A percentile compares a stretch with the other conserved stretches of the same genome.
These are phyloP conservation scores for Aquilaria malaccensis DNA, from an alignment of 345 rosid species.

Conservation along the genomic window DNA sequence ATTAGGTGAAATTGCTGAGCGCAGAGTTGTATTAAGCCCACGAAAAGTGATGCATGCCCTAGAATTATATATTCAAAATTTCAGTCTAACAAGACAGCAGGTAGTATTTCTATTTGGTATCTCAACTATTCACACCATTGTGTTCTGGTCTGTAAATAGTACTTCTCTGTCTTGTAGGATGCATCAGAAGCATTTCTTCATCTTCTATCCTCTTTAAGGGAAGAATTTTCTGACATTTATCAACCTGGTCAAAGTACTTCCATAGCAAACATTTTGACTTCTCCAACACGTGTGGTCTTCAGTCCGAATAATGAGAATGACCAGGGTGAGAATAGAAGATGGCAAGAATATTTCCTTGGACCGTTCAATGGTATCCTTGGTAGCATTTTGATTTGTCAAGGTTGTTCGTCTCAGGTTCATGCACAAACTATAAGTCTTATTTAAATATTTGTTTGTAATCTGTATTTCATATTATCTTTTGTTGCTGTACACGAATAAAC, in stretches of 20 bases:
- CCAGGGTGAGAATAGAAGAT: slow-evolving; percentile 52
- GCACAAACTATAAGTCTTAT: background rate
- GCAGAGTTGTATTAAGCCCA: slow-evolving; percentile 48
- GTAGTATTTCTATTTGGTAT: slow-evolving; percentile 23
- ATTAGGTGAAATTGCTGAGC: slow-evolving; percentile 28
- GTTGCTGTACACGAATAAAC: no score
- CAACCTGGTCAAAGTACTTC: slow-evolving; percentile 31
- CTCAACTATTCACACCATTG: background rate
- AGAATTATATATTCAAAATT: slow-evolving; percentile 43
- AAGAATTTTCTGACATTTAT: slow-evolving; percentile 55
- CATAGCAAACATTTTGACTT: slow-evolving; percentile 34
- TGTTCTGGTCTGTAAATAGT: slow-evolving; percentile 11
- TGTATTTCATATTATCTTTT: no score
- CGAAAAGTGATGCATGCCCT: slow-evolving; percentile 65
- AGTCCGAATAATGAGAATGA: slow-evolving; percentile 22
- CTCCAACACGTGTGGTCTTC: slow-evolving; percentile 45
- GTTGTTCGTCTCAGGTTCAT: slow-evolving; percentile 72
- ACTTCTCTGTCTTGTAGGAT: slow-evolving; percentile 41
- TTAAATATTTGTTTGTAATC: no score
- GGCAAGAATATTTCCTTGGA: slow-evolving; percentile 79
- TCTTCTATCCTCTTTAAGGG: slow-evolving; percentile 66
- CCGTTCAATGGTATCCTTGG: slow-evolving; percentile 81
- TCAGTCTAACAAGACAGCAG: slow-evolving; percentile 79
- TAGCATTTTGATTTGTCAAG: slow-evolving; percentile 62
- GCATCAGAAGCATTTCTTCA: slow-evolving; percentile 92